Evolutionary conservation across 176 grass and related monocot genomes (phyloP), one percentile per base, ranked within the genome.

Genomic region (Chrysopogon serrulatus): DNA sequence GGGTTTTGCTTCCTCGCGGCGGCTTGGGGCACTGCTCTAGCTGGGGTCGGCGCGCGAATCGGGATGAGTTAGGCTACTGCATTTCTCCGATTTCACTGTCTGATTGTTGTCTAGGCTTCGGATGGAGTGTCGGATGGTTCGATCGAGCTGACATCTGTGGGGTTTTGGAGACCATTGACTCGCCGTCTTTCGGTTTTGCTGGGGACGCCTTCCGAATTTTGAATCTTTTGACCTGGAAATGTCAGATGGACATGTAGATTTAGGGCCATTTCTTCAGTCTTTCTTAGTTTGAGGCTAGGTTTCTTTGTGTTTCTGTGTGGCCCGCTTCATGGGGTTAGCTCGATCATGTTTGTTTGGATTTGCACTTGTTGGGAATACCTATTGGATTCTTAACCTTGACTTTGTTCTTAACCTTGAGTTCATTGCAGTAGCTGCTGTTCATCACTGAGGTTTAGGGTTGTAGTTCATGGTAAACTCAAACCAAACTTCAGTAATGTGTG

Each of bases 241-340:
- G 39, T n/a, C n/a, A n/a, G 48, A 15, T 62, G n/a, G 27, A 21
- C 48, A 75, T 45, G 16, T 81, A 76, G 49, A 68, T 81, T 81
- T 81, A 63, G 21, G 74, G 21, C 5, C 39, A 70, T 62, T 39
- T 8, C 28, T 77, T 8, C 27, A 0, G 1, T 73, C 3, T 49
- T 76, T 36, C 9, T 0, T 30, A n/a, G 19, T 66, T 39, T 21
- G 3, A 36, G n/a, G 14, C 6, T 57, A 23, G 9, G 3, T 32
- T 68, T 34, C 11, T 66, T 28, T 18, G 35, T 19, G 11, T 54
- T 67, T 66, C 10, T 17, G 16, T 42, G 1, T 26, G 24, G 59
- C n/a, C n/a, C n/a, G n/a, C 5, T 15, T 49, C n/a, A 18, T 78
- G 28, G 17, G 57, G 30, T 72, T 72, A 65, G 64, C 17, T 82